Evolutionary conservation across 2,329 filamentous ascomycete species (phyloP).

Genomic region (Pseudogymnoascus sp.): DNA sequence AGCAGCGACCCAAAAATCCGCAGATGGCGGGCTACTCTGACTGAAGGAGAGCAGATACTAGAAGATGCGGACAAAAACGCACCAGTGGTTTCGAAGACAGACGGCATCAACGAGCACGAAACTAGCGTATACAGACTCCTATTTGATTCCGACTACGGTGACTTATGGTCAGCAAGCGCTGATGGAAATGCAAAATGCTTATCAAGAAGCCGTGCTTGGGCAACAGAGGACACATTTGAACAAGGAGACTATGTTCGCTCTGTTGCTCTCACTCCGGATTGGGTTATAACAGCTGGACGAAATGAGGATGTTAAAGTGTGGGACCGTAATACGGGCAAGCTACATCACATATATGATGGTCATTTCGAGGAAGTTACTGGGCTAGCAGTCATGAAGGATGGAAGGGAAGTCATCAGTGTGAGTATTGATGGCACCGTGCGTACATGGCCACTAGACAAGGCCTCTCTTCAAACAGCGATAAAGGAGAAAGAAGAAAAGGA

Average conservation of each 20-base stretch:
- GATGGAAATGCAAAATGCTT: constrained; percentile 84
- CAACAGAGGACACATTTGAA: constrained; percentile 58
- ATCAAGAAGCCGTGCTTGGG: constrained; percentile 58
- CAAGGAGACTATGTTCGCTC: constrained; percentile 90
- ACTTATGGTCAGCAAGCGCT: constrained; percentile 84
- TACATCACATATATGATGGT: constrained; percentile 66
- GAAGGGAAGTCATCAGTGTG: constrained; percentile 61
- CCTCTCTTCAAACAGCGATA: constrained; percentile 47
- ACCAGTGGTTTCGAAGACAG: constrained; percentile 18
- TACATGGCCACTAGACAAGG: constrained; percentile 64
- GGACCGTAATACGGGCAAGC: constrained; percentile 64
- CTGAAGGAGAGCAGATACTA: constrained; percentile 45
- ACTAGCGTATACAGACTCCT: constrained; percentile 78
- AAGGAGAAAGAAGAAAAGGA: constrained; percentile 41
- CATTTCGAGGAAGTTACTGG: constrained; percentile 93
- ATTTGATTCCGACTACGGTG: constrained; percentile 55
- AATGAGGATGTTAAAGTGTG: constrained; percentile 90
- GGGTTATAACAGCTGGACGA: constrained; percentile 79
- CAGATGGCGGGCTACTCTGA: constrained; percentile 57
- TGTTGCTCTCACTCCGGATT: constrained; percentile 64
- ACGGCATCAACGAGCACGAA: constrained; percentile 66
- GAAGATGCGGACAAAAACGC: constrained; percentile 34
- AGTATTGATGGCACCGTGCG: constrained; percentile 85
- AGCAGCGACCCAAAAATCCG: constrained; percentile 75
- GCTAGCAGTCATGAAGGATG: constrained; percentile 51